A percentile compares a stretch with the other conserved stretches of the same genome.
These are phyloP conservation scores for Penicillium psychrofluorescens DNA, from an alignment of 495 filamentous ascomycete species.

Conservation along the genomic window DNA sequence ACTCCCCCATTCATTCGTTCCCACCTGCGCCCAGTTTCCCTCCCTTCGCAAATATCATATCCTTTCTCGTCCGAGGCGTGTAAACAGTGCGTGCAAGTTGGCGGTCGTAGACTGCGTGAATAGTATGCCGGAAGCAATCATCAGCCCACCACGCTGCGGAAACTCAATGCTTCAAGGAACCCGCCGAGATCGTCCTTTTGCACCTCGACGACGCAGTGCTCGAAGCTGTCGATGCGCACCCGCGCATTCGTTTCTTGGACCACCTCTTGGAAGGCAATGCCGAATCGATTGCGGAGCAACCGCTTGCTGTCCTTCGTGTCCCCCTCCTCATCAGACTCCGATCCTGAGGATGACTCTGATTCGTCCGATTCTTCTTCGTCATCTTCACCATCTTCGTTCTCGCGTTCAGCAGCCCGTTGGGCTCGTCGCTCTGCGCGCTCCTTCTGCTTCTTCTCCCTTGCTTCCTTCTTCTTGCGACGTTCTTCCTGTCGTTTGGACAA, in stretches of 20 bases:
- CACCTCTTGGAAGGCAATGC: slow-evolving; percentile 92
- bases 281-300: slow-evolving; percentile 78
- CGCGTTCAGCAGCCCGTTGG: slow-evolving; percentile 32
- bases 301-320: slow-evolving; percentile 48
- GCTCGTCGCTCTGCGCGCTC: slow-evolving; percentile 54
- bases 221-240: slow-evolving; percentile 92
- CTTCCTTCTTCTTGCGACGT: slow-evolving; percentile 53
- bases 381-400: slow-evolving; percentile 47
- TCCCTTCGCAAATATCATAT: slow-evolving; percentile 2
- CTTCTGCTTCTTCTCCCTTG: slow-evolving; percentile 50
- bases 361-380: slow-evolving; percentile 56
- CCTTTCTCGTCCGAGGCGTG: slow-evolving; percentile 10
- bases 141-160: slow-evolving; percentile 83
- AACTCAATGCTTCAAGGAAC: slow-evolving; percentile 86
- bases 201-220: slow-evolving; percentile 95
- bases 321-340: slow-evolving; percentile 55
- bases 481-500: slow-evolving; percentile 58
- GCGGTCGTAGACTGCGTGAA: slow-evolving; percentile 24
- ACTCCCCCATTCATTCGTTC: too few relatives aligned
- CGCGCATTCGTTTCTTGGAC: slow-evolving; percentile 84
- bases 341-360: slow-evolving; percentile 51
- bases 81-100: slow-evolving; percentile 15
- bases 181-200: slow-evolving; percentile 87
- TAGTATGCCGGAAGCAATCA: neutral
- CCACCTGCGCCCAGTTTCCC: slow-evolving; percentile 7